Evolutionary conservation across 331 rosid species (phyloP).

Genomic region (Stylosanthes scabra): DNA sequence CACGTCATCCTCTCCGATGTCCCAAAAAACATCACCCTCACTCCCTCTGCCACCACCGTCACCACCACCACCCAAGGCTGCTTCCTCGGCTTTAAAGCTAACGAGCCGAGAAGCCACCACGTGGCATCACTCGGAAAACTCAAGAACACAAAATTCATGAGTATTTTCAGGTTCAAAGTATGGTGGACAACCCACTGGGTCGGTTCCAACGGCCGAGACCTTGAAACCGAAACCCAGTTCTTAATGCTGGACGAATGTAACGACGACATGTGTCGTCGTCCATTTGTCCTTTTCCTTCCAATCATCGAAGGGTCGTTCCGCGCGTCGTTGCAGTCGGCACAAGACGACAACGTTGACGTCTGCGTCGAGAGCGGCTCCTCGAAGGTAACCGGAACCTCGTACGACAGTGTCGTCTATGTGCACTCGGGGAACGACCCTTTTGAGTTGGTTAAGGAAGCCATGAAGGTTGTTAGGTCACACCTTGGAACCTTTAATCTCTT

Average conservation of each 20-base stretch:
- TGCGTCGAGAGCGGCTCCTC: conserved; percentile 91
- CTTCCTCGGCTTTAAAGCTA: conserved; percentile 72
- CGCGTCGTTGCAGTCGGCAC: conserved; percentile 60
- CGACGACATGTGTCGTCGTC: conserved; percentile 46
- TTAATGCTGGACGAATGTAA: conserved; percentile 63
- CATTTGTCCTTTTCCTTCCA: conserved; percentile 74
- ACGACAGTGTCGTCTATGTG: conserved; percentile 54
- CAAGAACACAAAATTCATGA: conserved; percentile 64
- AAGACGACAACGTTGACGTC: conserved; percentile 54
- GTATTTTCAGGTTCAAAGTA: conserved; percentile 92
- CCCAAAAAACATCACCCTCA: conserved; percentile 60
- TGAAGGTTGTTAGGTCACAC: conserved; percentile 56
- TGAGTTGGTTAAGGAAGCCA: conserved; percentile 69
- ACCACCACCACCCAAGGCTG: conserved; percentile 55
- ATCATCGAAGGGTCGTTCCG: conserved; percentile 73
- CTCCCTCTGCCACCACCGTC: conserved; percentile 43
- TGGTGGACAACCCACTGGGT: conserved; percentile 99
- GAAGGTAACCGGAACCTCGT: conserved; percentile 23
- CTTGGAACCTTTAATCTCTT: conserved; percentile 74
- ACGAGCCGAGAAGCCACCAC: conserved; percentile 59
- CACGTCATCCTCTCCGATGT: conserved; percentile 74
- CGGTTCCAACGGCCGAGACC: conserved; percentile 83
- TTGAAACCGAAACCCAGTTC: conserved; percentile 89
- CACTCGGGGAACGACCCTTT: conserved; percentile 79
- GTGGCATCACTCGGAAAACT: conserved; percentile 75